Conservation (phyloP, 1,284 basidiomycete genomes). For the Abortiporus biennis region DNA sequence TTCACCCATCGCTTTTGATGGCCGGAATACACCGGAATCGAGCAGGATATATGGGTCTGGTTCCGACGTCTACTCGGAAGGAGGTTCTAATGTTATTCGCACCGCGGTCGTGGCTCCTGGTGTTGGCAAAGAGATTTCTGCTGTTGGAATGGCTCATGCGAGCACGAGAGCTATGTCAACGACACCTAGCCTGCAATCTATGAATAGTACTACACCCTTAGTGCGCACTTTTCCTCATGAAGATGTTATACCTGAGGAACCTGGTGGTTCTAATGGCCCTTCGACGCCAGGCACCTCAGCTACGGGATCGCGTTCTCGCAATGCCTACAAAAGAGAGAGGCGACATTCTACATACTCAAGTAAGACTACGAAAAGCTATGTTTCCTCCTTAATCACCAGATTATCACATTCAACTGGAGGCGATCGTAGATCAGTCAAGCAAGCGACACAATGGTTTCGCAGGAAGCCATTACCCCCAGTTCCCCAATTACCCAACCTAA, state of each 20-base stretch:
- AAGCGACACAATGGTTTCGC: conserved; percentile 36
- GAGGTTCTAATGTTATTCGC: not conserved
- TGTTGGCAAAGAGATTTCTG: not conserved
- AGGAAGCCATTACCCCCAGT: conserved; percentile 52
- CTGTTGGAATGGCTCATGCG: not conserved
- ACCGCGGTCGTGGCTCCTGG: not conserved
- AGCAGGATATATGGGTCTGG: conserved; percentile 3
- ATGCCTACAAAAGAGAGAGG: conserved; percentile 10
- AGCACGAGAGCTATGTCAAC: conserved; percentile 7
- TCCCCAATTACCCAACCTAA: conserved; percentile 39
- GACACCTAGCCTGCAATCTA: conserved; percentile 9
- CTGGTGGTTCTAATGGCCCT: conserved; percentile 5
- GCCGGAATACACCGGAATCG: conserved; percentile 11
- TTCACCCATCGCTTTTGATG: conserved; percentile 6
- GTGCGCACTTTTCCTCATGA: conserved; percentile 11
- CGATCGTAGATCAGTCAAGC: conserved; percentile 25
- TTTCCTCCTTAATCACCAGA: conserved; percentile 44
- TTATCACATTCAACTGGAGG: conserved; percentile 30
- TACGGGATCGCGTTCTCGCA: too few species aligned
- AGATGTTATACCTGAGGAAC: conserved; percentile 9
- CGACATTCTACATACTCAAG: conserved; percentile 38
- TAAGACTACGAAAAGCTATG: conserved; percentile 33
- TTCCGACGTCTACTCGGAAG: not conserved
- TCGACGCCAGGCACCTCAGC: conserved; percentile 4
- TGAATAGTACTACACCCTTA: conserved; percentile 13